A percentile compares a stretch with the other conserved stretches of the same genome.
Evolutionary conservation across 495 filamentous ascomycete genomes (phyloP).

Genomic region (Darksidea phi): DNA sequence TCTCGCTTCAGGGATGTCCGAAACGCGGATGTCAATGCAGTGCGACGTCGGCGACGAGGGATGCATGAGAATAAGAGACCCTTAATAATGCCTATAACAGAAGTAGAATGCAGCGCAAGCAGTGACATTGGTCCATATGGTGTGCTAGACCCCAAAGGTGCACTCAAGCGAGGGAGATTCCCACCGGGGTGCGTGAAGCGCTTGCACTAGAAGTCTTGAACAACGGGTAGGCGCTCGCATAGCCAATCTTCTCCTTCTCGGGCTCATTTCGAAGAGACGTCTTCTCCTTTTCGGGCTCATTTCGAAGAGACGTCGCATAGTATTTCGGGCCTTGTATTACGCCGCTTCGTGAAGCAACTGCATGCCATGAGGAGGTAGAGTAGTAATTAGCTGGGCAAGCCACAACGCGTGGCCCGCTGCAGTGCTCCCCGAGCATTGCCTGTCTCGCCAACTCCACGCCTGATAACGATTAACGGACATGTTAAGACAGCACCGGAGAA

Average conservation of each 20-base stretch:
- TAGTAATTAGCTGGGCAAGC: not conserved
- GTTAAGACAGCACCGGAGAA: not conserved
- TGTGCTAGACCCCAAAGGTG: not conserved
- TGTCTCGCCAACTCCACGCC: not conserved
- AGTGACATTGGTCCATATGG: not conserved
- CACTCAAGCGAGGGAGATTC: slow-evolving; percentile 10
- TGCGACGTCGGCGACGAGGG: slow-evolving; percentile 4
- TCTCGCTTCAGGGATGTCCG: slow-evolving; percentile 34
- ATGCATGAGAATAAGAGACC: slow-evolving; percentile 14
- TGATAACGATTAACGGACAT: not conserved
- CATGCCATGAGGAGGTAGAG: not conserved
- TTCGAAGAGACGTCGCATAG: not conserved
- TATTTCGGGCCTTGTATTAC: not conserved
- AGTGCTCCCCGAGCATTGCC: too few relatives aligned
- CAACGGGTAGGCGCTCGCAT: not conserved
- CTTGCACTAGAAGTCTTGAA: not conserved
- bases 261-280: not conserved
- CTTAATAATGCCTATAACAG: not conserved
- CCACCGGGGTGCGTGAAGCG: slow-evolving; percentile 1
- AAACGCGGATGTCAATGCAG: slow-evolving; percentile 30
- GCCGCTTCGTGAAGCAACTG: not conserved
- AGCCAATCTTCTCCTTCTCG: not conserved
- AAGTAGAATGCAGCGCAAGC: not conserved
- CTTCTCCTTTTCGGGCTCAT: not conserved
- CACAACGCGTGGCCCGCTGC: too few relatives aligned